Evolutionary conservation across 2,329 filamentous ascomycete genomes (phyloP).

Genomic region (Aspergillus fructus): DNA sequence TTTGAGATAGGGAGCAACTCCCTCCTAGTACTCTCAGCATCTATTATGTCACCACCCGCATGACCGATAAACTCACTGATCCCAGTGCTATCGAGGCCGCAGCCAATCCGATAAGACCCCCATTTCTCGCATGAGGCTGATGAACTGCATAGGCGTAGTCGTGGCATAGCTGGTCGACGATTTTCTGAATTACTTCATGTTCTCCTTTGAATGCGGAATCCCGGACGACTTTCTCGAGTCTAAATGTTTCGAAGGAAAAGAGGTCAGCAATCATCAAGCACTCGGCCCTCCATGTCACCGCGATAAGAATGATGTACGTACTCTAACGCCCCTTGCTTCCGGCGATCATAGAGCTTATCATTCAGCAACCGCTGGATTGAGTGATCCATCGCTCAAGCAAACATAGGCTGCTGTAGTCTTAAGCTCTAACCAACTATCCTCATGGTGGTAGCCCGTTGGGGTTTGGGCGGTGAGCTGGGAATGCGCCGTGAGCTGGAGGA

Average conservation of each 20-base stretch:
- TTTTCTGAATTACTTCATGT: constrained; percentile 75
- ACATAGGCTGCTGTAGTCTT: constrained; percentile 21
- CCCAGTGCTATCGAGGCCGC: constrained; percentile 95
- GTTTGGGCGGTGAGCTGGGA: constrained; percentile 16
- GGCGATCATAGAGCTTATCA: constrained; percentile 98
- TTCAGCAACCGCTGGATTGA: constrained; percentile 88
- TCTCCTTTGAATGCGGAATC: constrained; percentile 76
- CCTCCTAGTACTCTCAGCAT: constrained; percentile 53
- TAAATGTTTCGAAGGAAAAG: constrained; percentile 36
- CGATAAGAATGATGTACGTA: constrained; percentile 50
- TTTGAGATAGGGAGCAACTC: constrained; percentile 86
- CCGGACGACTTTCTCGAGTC: constrained; percentile 86
- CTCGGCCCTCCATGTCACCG: neutral
- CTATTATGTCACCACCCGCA: neutral
- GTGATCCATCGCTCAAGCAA: constrained; percentile 67
- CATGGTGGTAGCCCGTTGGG: constrained; percentile 23
- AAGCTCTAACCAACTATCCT: constrained; percentile 24
- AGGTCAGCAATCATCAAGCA: constrained; percentile 10
- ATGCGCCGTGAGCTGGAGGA: constrained; percentile 7
- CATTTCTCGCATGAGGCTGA: constrained; percentile 93
- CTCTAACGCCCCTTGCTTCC: constrained; percentile 95
- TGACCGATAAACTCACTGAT: constrained; percentile 61
- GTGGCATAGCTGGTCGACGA: constrained; percentile 94
- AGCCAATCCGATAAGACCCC: constrained; percentile 90
- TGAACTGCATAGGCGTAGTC: constrained; percentile 98